Base-by-base conservation (phyloP, 202 grass and related monocot genomes). In the Elaeis oleifera region DNA sequence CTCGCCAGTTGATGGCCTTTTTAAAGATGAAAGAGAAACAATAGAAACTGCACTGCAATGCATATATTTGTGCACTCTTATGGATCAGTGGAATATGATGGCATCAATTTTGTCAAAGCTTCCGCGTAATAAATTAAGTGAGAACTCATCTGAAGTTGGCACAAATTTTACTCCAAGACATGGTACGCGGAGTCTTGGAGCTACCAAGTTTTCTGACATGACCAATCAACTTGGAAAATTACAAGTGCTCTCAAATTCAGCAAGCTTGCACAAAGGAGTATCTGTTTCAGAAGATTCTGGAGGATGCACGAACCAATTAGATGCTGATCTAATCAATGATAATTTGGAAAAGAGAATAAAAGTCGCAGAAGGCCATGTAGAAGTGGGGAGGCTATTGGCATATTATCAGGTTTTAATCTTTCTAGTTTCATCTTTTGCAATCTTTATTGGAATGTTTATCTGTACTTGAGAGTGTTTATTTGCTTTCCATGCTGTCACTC, bases 11-110 rank as follows among this genome's bases (percentile, higher is more conserved):
- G 63, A 78, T 90, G 87, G 74, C 31, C 67, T 91, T 22, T 97
- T 97, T 64, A 84, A 74, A 57, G 79, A 85, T 85, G 67, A 85
- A 70, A n/a, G 66, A 57, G 87, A 89, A 69, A 83, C 89, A 72
- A 78, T 84, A 70, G 81, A 91, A 83, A 81, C 81, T 51, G 77
- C 81, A 81, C 57, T 97, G 64, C 67, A 79, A 63, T 97, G 87
- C 58, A 78, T 97, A 49, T 97, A 97, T 78, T 64, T 82, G 66
- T 97, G 87, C 65, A 49, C 76, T 64, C 73, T 82, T 60, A 91
- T 79, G 65, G 79, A 91, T 79, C 87, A 91, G 58, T 97, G 92
- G 92, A 97, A 68, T 78, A 83, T 76, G 49, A 89, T 97, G 92
- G 79, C 76, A 49, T 85, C 84, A 53, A 91, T 97, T 81, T 75